These are phyloP conservation scores for Metarhizium guizhouense DNA, from an alignment of 2,329 filamentous ascomycete species.

Conservation along the genomic window DNA sequence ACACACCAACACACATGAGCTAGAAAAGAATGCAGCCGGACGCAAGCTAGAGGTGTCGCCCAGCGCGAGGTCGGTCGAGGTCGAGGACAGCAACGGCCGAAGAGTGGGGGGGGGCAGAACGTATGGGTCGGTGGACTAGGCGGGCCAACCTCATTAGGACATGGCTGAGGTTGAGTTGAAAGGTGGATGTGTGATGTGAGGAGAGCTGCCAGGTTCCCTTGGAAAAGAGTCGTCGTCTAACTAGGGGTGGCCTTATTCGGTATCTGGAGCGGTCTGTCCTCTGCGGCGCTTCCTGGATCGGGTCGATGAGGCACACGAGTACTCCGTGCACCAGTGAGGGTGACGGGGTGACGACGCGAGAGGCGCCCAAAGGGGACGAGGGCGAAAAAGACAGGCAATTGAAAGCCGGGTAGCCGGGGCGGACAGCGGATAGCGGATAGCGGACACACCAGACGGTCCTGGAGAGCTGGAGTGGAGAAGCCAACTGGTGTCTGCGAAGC, in stretches of 20 bases:
- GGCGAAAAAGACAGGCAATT: background rate
- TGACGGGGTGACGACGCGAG: conserved; percentile 5
- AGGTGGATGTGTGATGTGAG: conserved; percentile 2
- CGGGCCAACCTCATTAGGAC: conserved; percentile 37
- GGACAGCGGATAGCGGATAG: background rate
- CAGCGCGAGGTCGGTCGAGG: conserved; percentile 32
- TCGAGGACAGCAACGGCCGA: conserved; percentile 20
- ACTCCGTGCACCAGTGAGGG: background rate
- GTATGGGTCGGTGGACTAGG: conserved; percentile 30
- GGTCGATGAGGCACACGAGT: conserved; percentile 3
- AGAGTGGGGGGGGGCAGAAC: conserved; percentile 31
- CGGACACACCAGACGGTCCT: background rate
- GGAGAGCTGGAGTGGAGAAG: conserved; percentile 9
- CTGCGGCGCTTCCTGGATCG: conserved; percentile 8
- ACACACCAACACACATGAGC: background rate
- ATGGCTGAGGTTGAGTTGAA: conserved; percentile 21
- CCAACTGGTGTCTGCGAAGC: background rate
- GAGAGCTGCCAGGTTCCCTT: conserved; percentile 1
- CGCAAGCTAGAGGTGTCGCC: conserved; percentile 37
- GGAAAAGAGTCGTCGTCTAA: background rate
- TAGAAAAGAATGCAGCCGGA: background rate
- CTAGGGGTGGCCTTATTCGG: conserved; percentile 9
- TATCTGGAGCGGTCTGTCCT: conserved; percentile 8
- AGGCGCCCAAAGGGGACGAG: conserved; percentile 4
- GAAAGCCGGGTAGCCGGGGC: conserved; percentile 11